Evolutionary conservation across 768 basidiomycete species (phyloP), one percentile per base, ranked within the genome.

Genomic region (Sistotremastrum niveocremeum): DNA sequence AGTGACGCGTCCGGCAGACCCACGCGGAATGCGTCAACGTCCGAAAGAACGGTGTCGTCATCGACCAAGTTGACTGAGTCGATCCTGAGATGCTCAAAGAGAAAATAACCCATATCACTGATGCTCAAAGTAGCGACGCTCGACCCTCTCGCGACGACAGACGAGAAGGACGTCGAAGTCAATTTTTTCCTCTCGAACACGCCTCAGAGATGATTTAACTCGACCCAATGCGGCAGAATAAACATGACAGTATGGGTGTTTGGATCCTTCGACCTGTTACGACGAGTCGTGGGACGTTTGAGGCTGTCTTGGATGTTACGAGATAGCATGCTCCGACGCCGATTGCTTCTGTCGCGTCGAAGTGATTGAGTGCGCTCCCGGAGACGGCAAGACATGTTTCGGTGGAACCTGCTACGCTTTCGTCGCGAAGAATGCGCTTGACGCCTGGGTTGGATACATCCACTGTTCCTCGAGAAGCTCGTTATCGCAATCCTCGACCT

Each of bases 1-100:
- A 94, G 98, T 62, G 95, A 98, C 54, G 76, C 98, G 11, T 80
- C 81, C 86, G 91, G 53, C 84, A 98, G 51, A 62, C 64, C 20
- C 44, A 64, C 0, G 60, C 67, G 9, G 93, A 97, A 60, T 97
- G 95, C 52, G 87, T 95, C 8, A 95, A 98, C 58, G 85, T 97
- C 3, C 79, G 98, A 67, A 77, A 79, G 52, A 70, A 77, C 12
- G 94, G 93, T 0, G 54, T 59, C 0, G 76, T 95, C 32, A 81
- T 81, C 41, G 88, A 98, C 58, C 84, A 89, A 55, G 95, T 95
- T 1, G 93, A 77, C 62, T 76, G 90, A 2, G 62, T 61, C 2
- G 93, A 94, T 56, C 72, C 97, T 42, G 85, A 89, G 57, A 36
- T 29, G 11, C 47, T 28, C 6, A 62, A 60, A 2, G 84, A 85